Evolutionary conservation across 2,329 filamentous ascomycete genomes (phyloP).

Genomic region (Scleromitrula shiraiana): DNA sequence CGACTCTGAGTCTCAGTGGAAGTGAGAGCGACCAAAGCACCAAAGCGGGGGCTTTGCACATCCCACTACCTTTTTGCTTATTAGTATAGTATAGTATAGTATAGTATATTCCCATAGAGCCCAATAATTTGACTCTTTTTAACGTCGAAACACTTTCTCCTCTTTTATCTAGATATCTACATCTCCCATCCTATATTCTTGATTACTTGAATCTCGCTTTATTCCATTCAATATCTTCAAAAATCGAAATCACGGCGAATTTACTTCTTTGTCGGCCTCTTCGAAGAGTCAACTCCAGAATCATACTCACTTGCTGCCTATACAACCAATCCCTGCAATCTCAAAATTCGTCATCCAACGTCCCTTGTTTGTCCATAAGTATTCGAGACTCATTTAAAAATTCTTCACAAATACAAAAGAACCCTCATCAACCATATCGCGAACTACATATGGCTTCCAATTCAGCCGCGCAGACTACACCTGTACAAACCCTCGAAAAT

Average conservation of each 20-base stretch:
- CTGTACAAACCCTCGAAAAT: conserved; percentile 23
- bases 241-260: neutral
- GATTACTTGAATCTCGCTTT: neutral
- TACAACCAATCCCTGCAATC: neutral
- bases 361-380: neutral
- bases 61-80: neutral
- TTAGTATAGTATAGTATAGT: no score
- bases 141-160: no score
- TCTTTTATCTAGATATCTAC: neutral
- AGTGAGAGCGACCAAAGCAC: no score
- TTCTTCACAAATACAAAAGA: neutral
- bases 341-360: conserved; percentile 9
- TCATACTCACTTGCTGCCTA: neutral
- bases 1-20: no score
- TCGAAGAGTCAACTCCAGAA: neutral
- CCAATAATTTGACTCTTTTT: no score
- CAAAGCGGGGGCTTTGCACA: neutral
- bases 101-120: no score
- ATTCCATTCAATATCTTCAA: neutral
- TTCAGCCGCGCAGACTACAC: conserved; percentile 11
- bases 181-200: neutral
- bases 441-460: conserved; percentile 13
- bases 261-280: neutral
- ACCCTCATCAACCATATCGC: neutral
- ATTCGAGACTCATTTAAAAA: neutral